Evolutionary conservation across 306 rosid species (phyloP), one percentile per base, ranked within the genome.

Genomic region (Begonia fuchsioides): DNA sequence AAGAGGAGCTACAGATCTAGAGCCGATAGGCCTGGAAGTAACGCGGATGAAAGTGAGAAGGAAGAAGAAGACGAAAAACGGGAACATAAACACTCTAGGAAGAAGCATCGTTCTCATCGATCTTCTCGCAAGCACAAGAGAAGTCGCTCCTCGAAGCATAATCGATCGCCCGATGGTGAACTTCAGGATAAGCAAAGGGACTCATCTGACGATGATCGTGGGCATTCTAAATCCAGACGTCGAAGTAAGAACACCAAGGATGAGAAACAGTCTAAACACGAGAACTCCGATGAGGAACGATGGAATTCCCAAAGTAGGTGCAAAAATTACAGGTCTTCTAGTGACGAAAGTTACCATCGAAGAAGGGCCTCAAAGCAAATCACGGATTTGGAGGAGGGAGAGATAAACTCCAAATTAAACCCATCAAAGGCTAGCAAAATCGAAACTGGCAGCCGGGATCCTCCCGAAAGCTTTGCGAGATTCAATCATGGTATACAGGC

Each of bases 301-400:
- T 43, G 43, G 47, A 49, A 59, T 64, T 68, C 65, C 3, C 59
- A 62, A 41, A 57, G 17, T 61, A 69, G 12, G 26, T 64, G 18
- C 45, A 70, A 67, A 44, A 53, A 56, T 11, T 61, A 56, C 20
- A 63, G 64, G 15, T 12, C 50, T 15, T 47, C 50, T 47, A 11
- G 18, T 39, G 70, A 59, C 43, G 82, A 65, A 62, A 68, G 66
- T 44, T 20, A 14, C 35, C 74, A 55, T 49, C 53, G 19, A n/a
- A 68, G 52, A 53, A 76, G 66, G 61, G 43, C 56, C 10, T 38
- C 11, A 16, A 74, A 54, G 66, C 68, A 39, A 2, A 52, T 63
- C 55, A 79, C 64, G 47, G 83, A 76, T 5, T 32, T 70, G 20
- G 95, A 86, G 63, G 83, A 84, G 35, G 86, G 90, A 20, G 88